phyloP scores from a whole-genome alignment of 2,329 filamentous ascomycete species.

The Plenodomus tracheiphilus region DNA sequence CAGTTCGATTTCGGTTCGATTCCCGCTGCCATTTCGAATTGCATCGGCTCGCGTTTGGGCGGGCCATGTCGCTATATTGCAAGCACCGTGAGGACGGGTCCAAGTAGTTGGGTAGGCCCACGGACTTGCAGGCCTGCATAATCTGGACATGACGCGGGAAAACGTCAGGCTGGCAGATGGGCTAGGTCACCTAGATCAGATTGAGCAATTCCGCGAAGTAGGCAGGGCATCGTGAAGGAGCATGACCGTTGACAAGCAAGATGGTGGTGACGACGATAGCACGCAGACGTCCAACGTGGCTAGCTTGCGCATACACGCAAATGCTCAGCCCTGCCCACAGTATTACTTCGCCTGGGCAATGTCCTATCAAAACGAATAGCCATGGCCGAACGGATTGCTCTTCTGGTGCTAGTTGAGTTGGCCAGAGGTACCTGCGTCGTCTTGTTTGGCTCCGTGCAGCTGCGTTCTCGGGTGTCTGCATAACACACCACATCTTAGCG shows the following conservation, averaged over 20 bases:
- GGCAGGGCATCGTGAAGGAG: slow-evolving; percentile 11
- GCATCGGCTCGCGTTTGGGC: slow-evolving; percentile 18
- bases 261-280: slow-evolving; percentile 15
- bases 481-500: slow-evolving; percentile 30
- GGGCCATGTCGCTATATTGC: slow-evolving; percentile 16
- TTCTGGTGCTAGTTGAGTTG: slow-evolving; percentile 34
- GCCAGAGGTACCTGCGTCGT: slow-evolving; percentile 20
- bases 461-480: slow-evolving; percentile 34
- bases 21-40: slow-evolving; percentile 3
- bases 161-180: slow-evolving; percentile 6
- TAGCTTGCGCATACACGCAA: slow-evolving; percentile 15
- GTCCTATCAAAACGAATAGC: slow-evolving; percentile 2
- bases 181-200: slow-evolving; percentile 2
- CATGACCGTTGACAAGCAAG: slow-evolving; percentile 13
- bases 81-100: slow-evolving; percentile 12
- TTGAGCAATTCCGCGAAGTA: slow-evolving; percentile 3
- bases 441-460: slow-evolving; percentile 35
- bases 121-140: slow-evolving; percentile 10
- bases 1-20: slow-evolving; percentile 5
- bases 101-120: slow-evolving; percentile 19
- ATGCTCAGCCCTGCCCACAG: slow-evolving; percentile 22
- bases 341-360: slow-evolving; percentile 4
- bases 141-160: slow-evolving; percentile 22
- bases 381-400: slow-evolving; percentile 24
- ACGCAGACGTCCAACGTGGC: slow-evolving; percentile 24